Evolutionary conservation across 2,329 filamentous ascomycete species (phyloP), one percentile per base, ranked within the genome.

Genomic region (Amesomyces nigricolor): DNA sequence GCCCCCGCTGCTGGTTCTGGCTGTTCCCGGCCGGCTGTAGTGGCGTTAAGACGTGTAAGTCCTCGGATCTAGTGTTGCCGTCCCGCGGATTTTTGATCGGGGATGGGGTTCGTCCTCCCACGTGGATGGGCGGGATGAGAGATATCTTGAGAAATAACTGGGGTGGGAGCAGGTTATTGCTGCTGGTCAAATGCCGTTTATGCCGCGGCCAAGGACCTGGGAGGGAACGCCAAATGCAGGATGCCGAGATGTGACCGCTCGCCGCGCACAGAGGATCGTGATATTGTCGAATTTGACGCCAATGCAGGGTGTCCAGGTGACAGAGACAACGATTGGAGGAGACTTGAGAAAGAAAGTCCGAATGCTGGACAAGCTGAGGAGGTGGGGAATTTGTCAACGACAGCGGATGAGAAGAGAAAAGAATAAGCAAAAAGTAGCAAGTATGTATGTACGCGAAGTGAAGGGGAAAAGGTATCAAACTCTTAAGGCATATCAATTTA

Each of bases 31-130:
- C 45, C 49, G 44, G 49, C 14, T 30, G 19, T 16, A 53, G 56
- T 56, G 52, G 44, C 39, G 50, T 53, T 52, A 43, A 16, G 45
- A 26, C 50, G 38, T 53, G 11, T 38, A 46, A 53, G 40, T 50
- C 39, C 40, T 14, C 35, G 59, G 57, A 59, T 65, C 22, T 57
- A 55, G 54, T 49, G 47, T 26, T 42, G 57, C 47, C 42, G 38
- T 29, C 8, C 53, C 56, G 59, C 57, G 58, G 58, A 42, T 38
- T 44, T 65, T 63, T 64, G 62, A 64, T 59, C 56, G 46, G 56
- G 45, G 58, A 53, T 65, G 63, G 62, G 63, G 62, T 55, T 59
- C 47, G 30, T n/a, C 37, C 51, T 60, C 59, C 32, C 60, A 63
- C 60, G 61, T 64, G 63, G 62, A 17, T 51, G 35, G 53, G 40